A percentile compares a stretch with the other conserved stretches of the same genome.
phyloP scores from a whole-genome alignment of 768 basidiomycete genomes.

The Boletus reticulatus region DNA sequence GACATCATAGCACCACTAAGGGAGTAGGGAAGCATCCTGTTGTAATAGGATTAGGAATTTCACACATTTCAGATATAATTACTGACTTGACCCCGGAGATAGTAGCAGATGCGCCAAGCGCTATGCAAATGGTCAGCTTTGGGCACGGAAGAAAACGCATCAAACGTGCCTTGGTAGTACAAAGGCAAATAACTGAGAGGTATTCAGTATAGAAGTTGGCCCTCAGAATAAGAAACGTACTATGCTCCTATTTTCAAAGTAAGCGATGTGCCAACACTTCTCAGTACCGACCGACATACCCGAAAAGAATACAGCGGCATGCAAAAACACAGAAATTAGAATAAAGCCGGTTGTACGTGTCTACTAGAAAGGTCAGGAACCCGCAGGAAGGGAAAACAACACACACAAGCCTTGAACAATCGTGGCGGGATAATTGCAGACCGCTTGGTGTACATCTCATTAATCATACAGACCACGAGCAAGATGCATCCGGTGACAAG shows the following conservation, averaged over 20 bases:
- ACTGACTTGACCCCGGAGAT: conserved; percentile 30
- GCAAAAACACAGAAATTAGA: conserved; percentile 34
- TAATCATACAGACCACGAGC: conserved; percentile 29
- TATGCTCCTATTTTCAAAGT: conserved; percentile 22
- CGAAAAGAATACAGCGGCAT: conserved; percentile 32
- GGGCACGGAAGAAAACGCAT: not conserved
- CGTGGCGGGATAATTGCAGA: conserved; percentile 41
- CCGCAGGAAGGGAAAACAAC: not conserved
- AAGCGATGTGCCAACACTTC: not conserved
- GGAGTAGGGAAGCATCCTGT: conserved; percentile 37
- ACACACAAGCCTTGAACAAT: conserved; percentile 31
- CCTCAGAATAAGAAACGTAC: conserved; percentile 10
- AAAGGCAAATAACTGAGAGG: conserved; percentile 36
- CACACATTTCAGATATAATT: too few species aligned
- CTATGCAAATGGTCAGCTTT: conserved; percentile 6
- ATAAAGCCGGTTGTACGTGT: conserved; percentile 38
- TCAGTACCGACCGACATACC: conserved; percentile 17
- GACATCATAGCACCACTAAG: conserved; percentile 23
- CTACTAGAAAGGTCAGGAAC: conserved; percentile 12
- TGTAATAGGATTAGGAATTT: not conserved
- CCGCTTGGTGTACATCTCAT: conserved; percentile 34
- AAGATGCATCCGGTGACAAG: conserved; percentile 34
- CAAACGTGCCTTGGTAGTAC: conserved; percentile 35
- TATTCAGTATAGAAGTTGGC: conserved; percentile 1
- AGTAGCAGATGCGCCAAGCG: conserved; percentile 38